phyloP scores from a whole-genome alignment of 768 basidiomycete genomes.

The Harrya chromipes region DNA sequence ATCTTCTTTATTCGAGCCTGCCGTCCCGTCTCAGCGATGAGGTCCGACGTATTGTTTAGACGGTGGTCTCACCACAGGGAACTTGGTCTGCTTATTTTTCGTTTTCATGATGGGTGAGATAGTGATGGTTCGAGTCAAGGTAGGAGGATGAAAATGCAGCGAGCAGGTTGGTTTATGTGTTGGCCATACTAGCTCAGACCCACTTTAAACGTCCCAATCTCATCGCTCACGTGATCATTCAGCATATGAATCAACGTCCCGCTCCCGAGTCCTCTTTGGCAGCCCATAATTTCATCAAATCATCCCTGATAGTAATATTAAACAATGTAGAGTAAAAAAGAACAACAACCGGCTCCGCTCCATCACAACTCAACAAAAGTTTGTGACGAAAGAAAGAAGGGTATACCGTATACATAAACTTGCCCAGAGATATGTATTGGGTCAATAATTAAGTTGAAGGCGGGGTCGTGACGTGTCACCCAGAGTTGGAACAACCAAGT shows the following conservation, averaged over 20 bases:
- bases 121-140: not conserved
- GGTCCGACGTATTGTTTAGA: not conserved
- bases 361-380: not conserved
- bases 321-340: too few species aligned
- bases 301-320: too few species aligned
- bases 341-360: not conserved
- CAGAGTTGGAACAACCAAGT: too few species aligned
- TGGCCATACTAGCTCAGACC: slow-evolving; percentile 7
- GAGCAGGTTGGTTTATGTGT: slow-evolving; percentile 2
- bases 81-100: slow-evolving; percentile 88
- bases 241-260: too few species aligned
- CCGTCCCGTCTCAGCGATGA: slow-evolving; percentile 8
- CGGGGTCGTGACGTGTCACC: too few species aligned
- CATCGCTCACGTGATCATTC: slow-evolving; percentile 26
- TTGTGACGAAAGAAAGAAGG: not conserved
- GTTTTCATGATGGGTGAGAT: slow-evolving; percentile 70
- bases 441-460: not conserved
- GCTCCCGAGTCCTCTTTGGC: too few species aligned
- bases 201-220: slow-evolving; percentile 12
- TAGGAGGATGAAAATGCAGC: not conserved
- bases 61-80: slow-evolving; percentile 68
- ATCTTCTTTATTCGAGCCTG: slow-evolving; percentile 99
- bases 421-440: not conserved
- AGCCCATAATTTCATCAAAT: too few species aligned
- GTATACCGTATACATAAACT: too few species aligned